Conservation (phyloP, 306 rosid species). For the Cucumis melo region DNA sequence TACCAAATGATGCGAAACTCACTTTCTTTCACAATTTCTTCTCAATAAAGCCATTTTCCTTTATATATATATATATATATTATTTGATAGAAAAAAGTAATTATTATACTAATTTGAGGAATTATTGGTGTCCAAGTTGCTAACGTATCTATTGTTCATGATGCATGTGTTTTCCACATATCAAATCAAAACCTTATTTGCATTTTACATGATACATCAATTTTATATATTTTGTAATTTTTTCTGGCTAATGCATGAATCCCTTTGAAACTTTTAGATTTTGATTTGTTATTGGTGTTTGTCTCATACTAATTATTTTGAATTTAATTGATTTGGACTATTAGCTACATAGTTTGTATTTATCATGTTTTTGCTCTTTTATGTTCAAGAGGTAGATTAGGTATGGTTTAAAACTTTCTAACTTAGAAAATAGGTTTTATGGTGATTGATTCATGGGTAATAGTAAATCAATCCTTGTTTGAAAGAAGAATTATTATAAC, state of each 20-base stretch:
- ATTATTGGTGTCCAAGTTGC: not conserved
- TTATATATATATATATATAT: no score
- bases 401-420: no score
- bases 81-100: not conserved
- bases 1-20: not conserved
- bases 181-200: not conserved
- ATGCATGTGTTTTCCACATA: not conserved
- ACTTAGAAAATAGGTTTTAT: no score
- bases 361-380: no score
- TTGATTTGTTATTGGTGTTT: not conserved
- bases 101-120: not conserved
- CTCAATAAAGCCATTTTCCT: not conserved
- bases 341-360: no score
- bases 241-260: not conserved
- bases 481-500: no score
- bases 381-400: no score
- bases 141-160: not conserved
- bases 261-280: not conserved
- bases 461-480: no score
- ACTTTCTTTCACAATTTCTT: not conserved
- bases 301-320: not conserved
- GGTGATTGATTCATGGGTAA: no score
- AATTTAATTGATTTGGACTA: not conserved
- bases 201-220: not conserved
- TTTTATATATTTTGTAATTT: not conserved